phyloP scores from a whole-genome alignment of 2,329 filamentous ascomycete genomes.

The Podosphaera xanthii region DNA sequence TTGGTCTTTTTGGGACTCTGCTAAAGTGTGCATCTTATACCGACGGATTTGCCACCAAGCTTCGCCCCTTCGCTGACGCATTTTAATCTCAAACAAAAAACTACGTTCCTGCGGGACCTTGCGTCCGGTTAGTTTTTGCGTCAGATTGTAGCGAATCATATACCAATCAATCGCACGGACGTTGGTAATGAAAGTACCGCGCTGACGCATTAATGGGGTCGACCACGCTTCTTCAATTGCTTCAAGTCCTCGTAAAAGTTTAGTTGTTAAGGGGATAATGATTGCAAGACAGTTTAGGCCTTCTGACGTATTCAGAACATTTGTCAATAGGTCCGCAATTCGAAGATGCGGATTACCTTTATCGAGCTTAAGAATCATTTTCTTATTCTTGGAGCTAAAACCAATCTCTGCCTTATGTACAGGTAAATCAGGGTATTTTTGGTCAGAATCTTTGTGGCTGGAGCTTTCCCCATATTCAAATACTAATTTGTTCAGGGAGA shows the following conservation, averaged over 20 bases:
- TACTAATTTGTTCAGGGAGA: constrained; percentile 37
- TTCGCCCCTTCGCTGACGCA: constrained; percentile 25
- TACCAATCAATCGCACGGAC: constrained; percentile 34
- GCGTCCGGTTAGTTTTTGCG: neutral
- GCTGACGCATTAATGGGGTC: constrained; percentile 16
- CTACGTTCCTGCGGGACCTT: constrained; percentile 14
- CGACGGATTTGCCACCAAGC: constrained; percentile 16
- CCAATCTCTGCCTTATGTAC: constrained; percentile 32
- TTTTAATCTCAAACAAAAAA: constrained; percentile 28
- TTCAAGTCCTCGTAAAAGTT: constrained; percentile 38
- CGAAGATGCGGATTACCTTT: constrained; percentile 43
- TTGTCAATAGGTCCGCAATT: constrained; percentile 33
- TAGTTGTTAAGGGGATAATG: constrained; percentile 36
- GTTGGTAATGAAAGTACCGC: constrained; percentile 27
- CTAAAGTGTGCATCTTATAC: constrained; percentile 1
- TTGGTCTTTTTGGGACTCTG: neutral
- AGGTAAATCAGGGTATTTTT: constrained; percentile 5
- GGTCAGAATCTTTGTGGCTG: constrained; percentile 7
- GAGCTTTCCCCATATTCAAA: constrained; percentile 34
- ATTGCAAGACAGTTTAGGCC: constrained; percentile 28
- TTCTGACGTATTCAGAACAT: constrained; percentile 29
- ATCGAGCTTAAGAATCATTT: constrained; percentile 35
- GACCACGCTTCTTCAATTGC: constrained; percentile 33
- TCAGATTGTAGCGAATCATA: constrained; percentile 28
- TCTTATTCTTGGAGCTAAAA: constrained; percentile 23